Evolutionary conservation across 148 eudicot genomes (phyloP).

Genomic region (Vaccinium macrocarpon): DNA sequence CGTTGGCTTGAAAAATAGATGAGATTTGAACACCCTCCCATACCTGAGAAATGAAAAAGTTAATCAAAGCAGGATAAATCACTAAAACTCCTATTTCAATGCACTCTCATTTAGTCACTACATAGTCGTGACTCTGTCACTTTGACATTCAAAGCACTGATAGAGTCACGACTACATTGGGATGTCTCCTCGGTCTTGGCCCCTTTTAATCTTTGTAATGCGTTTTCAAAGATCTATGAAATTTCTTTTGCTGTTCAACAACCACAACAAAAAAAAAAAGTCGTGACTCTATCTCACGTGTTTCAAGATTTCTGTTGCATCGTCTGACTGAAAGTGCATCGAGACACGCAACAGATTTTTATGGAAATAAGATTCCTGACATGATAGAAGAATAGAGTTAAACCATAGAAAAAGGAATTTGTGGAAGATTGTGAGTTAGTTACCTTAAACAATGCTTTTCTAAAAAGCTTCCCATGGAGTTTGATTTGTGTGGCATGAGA

Average conservation of each 20-base stretch:
- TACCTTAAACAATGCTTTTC: slow-evolving; percentile 52
- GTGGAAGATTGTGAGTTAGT: not conserved
- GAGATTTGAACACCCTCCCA: slow-evolving; percentile 53
- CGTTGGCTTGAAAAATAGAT: slow-evolving; percentile 44
- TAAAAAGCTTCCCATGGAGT: slow-evolving; percentile 44
- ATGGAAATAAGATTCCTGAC: too few species aligned
- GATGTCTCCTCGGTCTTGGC: too few species aligned
- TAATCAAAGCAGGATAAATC: not conserved
- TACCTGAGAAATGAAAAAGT: slow-evolving; percentile 29
- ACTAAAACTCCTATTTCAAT: not conserved
- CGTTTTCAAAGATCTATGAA: too few species aligned
- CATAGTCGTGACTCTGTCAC: not conserved
- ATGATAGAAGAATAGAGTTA: not conserved
- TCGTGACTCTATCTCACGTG: not conserved
- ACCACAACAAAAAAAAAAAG: too few species aligned
- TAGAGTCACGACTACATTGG: too few species aligned
- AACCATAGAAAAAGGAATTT: not conserved
- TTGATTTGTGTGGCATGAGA: slow-evolving; percentile 47
- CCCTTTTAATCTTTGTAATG: too few species aligned
- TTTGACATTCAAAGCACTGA: too few species aligned
- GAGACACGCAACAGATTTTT: too few species aligned
- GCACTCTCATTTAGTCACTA: too few species aligned
- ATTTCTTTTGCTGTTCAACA: too few species aligned
- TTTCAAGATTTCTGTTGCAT: too few species aligned
- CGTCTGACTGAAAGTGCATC: too few species aligned